These are phyloP conservation scores for Ochetophila trinervis DNA, from an alignment of 306 rosid genomes.

Conservation along the genomic window DNA sequence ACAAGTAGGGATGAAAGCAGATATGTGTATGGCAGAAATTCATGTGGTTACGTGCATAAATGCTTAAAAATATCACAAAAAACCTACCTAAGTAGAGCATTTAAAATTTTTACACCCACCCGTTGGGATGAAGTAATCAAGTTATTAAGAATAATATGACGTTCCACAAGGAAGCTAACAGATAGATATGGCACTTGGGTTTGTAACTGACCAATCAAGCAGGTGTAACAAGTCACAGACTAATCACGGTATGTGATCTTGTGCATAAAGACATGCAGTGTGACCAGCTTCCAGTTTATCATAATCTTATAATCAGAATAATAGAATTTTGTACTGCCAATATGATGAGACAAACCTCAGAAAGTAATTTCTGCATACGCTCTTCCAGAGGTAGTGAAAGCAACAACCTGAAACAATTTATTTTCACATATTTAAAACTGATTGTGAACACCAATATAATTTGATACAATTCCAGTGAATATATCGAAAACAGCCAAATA, in stretches of 20 bases:
- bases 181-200: too few species aligned
- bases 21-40: too few species aligned
- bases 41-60: too few species aligned
- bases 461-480: not conserved
- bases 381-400: constrained; percentile 67
- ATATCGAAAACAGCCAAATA: not conserved
- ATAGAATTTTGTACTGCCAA: not conserved
- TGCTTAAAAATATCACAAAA: too few species aligned
- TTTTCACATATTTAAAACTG: constrained; percentile 11
- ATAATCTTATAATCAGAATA: constrained; percentile 7
- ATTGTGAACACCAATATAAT: not conserved
- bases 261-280: not conserved
- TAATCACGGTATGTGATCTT: not conserved
- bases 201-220: too few species aligned
- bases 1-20: too few species aligned
- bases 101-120: too few species aligned
- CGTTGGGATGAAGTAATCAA: too few species aligned
- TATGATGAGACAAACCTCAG: constrained; percentile 62
- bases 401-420: constrained; percentile 53
- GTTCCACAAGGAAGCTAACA: too few species aligned
- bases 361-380: constrained; percentile 64
- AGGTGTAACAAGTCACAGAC: too few species aligned
- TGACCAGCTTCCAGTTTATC: constrained; percentile 3
- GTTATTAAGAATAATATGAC: too few species aligned
- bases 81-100: too few species aligned